A percentile compares a stretch with the other conserved stretches of the same genome.
phyloP scores from a whole-genome alignment of 257 asterid species.

The Nicotiana attenuata region DNA sequence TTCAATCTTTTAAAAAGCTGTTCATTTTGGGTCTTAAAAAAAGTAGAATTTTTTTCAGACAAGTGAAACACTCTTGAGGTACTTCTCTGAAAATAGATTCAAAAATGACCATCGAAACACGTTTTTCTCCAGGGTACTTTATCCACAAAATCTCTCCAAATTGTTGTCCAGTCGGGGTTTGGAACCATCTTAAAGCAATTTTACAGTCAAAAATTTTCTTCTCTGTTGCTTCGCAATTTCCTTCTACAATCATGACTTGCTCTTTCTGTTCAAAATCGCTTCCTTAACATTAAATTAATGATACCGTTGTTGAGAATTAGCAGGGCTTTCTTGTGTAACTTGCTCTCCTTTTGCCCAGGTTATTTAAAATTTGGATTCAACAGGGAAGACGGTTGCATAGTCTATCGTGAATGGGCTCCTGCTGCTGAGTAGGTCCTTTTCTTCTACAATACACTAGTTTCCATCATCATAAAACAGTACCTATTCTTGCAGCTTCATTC shows the following conservation, averaged over 20 bases:
- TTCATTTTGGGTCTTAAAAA: not conserved
- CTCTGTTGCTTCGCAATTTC: not conserved
- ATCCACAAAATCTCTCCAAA: not conserved
- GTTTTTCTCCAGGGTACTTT: not conserved
- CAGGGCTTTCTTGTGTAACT: slow-evolving; percentile 12
- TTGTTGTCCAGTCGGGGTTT: not conserved
- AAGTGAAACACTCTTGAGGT: not conserved
- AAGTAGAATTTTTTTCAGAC: not conserved
- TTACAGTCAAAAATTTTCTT: not conserved
- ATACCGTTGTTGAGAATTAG: slow-evolving; percentile 4
- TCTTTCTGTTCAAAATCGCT: slow-evolving; percentile 4
- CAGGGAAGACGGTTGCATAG: slow-evolving; percentile 65
- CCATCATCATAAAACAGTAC: not conserved
- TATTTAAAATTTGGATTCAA: slow-evolving; percentile 76
- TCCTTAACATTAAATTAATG: not conserved
- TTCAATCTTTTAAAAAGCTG: not conserved
- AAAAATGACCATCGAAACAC: not conserved
- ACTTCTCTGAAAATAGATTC: not conserved
- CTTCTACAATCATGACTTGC: not conserved
- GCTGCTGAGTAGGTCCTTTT: slow-evolving; percentile 76
- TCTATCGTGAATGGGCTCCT: slow-evolving; percentile 96
- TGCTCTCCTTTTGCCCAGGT: slow-evolving; percentile 39
- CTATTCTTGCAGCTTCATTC: not conserved
- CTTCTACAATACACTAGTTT: slow-evolving; percentile 6
- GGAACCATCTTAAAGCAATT: not conserved